phyloP scores from a whole-genome alignment of 768 basidiomycete species.

The Imleria badia region DNA sequence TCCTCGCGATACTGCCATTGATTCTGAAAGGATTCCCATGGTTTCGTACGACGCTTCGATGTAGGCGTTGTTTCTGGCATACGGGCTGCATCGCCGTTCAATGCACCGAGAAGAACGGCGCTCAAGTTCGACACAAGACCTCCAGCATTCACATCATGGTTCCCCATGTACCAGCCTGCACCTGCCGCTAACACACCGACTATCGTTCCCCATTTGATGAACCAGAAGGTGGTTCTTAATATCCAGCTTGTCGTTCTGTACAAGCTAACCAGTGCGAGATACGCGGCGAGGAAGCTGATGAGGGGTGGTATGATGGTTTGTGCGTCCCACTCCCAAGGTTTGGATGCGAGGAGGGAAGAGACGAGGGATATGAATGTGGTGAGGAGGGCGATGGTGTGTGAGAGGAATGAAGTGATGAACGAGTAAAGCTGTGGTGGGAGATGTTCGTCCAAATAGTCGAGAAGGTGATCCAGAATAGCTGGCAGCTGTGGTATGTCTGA shows the following conservation, averaged over 20 bases:
- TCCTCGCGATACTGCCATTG: slow-evolving; percentile 53
- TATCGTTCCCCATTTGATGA: slow-evolving; percentile 76
- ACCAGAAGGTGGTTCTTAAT: slow-evolving; percentile 62
- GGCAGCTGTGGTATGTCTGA: slow-evolving; percentile 39
- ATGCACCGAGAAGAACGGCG: slow-evolving; percentile 40
- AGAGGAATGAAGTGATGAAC: slow-evolving; percentile 48
- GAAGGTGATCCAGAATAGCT: slow-evolving; percentile 51
- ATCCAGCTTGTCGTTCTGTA: slow-evolving; percentile 81
- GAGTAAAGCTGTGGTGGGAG: slow-evolving; percentile 59
- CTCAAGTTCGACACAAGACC: slow-evolving; percentile 42
- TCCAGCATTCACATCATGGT: slow-evolving; percentile 34
- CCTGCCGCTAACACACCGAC: slow-evolving; percentile 53
- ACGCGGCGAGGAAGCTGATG: slow-evolving; percentile 69
- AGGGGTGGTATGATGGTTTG: slow-evolving; percentile 72
- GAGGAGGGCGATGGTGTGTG: slow-evolving; percentile 51
- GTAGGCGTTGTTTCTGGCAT: slow-evolving; percentile 15
- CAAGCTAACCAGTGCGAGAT: slow-evolving; percentile 72
- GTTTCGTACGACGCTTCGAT: slow-evolving; percentile 37
- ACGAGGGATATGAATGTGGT: slow-evolving; percentile 50
- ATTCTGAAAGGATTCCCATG: slow-evolving; percentile 67
- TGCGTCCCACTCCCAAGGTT: slow-evolving; percentile 62
- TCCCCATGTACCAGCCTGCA: slow-evolving; percentile 53
- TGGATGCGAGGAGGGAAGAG: slow-evolving; percentile 46
- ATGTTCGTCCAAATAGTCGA: slow-evolving; percentile 51
- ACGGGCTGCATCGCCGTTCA: slow-evolving; percentile 38